phyloP scores from a whole-genome alignment of 768 basidiomycete genomes.

The Pleurotus tuoliensis region DNA sequence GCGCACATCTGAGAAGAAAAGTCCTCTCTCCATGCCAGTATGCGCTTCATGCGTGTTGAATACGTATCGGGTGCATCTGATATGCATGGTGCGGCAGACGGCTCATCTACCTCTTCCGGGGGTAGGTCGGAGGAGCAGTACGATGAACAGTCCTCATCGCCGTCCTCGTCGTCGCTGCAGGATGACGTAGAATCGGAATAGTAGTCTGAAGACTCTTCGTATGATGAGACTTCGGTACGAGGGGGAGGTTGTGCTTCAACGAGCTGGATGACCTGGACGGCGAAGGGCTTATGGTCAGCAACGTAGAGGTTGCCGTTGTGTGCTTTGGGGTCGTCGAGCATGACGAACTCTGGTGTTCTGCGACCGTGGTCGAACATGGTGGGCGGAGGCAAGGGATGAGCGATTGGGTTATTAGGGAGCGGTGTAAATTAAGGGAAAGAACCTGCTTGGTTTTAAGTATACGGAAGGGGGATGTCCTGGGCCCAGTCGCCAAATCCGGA shows the following conservation, averaged over 20 bases:
- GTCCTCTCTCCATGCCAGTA: conserved; percentile 68
- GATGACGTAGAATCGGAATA: conserved; percentile 20
- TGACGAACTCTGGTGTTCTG: conserved; percentile 16
- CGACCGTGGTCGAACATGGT: conserved; percentile 17
- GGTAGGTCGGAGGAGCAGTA: conserved; percentile 69
- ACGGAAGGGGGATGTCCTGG: background rate
- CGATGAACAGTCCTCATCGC: conserved; percentile 53
- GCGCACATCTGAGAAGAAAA: conserved; percentile 41
- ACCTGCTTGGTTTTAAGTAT: conserved; percentile 6
- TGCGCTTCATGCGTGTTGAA: conserved; percentile 55
- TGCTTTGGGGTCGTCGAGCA: conserved; percentile 29
- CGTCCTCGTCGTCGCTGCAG: conserved; percentile 28
- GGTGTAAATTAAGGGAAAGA: conserved; percentile 7
- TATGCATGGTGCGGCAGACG: conserved; percentile 8
- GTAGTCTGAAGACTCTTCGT: conserved; percentile 24
- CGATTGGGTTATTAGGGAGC: conserved; percentile 11
- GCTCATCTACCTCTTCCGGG: conserved; percentile 24
- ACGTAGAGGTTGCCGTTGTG: conserved; percentile 39
- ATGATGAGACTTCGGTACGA: conserved; percentile 38
- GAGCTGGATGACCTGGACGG: conserved; percentile 70
- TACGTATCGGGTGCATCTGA: conserved; percentile 45
- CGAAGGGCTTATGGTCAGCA: conserved; percentile 36
- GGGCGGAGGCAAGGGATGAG: conserved; percentile 10
- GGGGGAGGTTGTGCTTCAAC: conserved; percentile 64
- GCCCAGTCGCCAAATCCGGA: background rate